Evolutionary conservation across 1,139 yeast species (phyloP).

Genomic region (Kodamaea sp.): DNA sequence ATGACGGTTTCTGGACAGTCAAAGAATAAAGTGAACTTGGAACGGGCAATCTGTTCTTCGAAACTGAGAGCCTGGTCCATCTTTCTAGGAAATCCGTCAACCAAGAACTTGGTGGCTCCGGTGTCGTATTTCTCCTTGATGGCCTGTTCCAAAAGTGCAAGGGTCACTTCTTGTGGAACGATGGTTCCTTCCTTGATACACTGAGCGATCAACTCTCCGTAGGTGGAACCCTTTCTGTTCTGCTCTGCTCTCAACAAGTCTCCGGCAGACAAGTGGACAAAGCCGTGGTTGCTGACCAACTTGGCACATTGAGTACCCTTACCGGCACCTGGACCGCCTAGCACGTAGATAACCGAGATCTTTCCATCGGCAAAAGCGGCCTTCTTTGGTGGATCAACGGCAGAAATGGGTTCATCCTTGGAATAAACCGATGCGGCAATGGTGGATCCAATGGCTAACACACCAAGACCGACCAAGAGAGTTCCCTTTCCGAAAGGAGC

Average conservation of each 20-base stretch:
- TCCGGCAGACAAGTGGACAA: constrained; percentile 91
- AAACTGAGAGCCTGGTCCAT: constrained; percentile 97
- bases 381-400: constrained; percentile 41
- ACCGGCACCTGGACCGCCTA: constrained; percentile 94
- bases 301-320: constrained; percentile 95
- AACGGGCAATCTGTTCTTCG: constrained; percentile 75
- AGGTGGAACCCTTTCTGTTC: constrained; percentile 74
- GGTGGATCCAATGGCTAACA: constrained; percentile 50
- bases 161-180: constrained; percentile 95
- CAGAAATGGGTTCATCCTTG: constrained; percentile 47
- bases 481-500: constrained; percentile 21
- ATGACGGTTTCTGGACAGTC: constrained; percentile 92
- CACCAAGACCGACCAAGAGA: constrained; percentile 34
- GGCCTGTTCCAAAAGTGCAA: constrained; percentile 80
- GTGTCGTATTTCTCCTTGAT: constrained; percentile 53
- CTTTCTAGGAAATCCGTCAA: constrained; percentile 97
- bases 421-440: constrained; percentile 44
- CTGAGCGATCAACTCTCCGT: constrained; percentile 80
- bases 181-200: constrained; percentile 86
- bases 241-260: constrained; percentile 94
- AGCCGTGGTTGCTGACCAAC: constrained; percentile 76
- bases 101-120: constrained; percentile 65
- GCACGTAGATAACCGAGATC: constrained; percentile 80
- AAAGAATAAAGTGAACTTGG: constrained; percentile 82
- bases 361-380: constrained; percentile 59